phyloP scores from a whole-genome alignment of 768 basidiomycete species.

The Russula ochroleuca region DNA sequence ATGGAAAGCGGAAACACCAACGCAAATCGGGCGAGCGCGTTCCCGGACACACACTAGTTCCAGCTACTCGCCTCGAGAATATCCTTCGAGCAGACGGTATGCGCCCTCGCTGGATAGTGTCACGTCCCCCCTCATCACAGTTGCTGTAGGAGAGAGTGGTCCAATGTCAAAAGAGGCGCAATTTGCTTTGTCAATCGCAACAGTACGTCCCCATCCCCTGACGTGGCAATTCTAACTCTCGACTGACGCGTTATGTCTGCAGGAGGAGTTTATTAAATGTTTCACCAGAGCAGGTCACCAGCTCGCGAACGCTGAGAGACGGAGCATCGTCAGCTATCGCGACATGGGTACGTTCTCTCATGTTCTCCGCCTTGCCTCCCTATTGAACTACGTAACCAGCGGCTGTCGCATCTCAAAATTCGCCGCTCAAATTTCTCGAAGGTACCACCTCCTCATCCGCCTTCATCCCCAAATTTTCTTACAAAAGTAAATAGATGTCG shows the following conservation, averaged over 20 bases:
- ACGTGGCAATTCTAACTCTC: conserved; percentile 14
- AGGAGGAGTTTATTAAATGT: conserved; percentile 29
- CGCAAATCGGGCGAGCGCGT: conserved; percentile 26
- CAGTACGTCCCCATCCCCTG: conserved; percentile 15
- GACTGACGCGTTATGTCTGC: conserved; percentile 10
- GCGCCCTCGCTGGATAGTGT: neutral
- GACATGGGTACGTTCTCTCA: conserved; percentile 25
- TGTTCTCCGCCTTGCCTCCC: neutral
- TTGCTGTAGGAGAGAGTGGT: conserved; percentile 23
- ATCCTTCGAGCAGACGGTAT: conserved; percentile 28
- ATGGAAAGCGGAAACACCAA: conserved; percentile 22
- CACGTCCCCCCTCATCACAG: neutral
- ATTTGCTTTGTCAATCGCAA: conserved; percentile 27
- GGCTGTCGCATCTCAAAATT: conserved; percentile 8
- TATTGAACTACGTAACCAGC: conserved; percentile 5
- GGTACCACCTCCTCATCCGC: conserved; percentile 9
- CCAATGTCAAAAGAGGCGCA: conserved; percentile 29
- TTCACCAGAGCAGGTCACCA: conserved; percentile 24
- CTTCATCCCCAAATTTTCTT: neutral
- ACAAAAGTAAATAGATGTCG: conserved; percentile 16
- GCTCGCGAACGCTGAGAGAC: conserved; percentile 16
- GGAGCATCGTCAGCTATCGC: conserved; percentile 24
- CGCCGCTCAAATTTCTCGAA: conserved; percentile 24
- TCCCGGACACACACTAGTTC: conserved; percentile 26
- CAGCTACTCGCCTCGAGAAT: conserved; percentile 26